Evolutionary conservation across 306 rosid species (phyloP).

Genomic region (Malus asiatica): DNA sequence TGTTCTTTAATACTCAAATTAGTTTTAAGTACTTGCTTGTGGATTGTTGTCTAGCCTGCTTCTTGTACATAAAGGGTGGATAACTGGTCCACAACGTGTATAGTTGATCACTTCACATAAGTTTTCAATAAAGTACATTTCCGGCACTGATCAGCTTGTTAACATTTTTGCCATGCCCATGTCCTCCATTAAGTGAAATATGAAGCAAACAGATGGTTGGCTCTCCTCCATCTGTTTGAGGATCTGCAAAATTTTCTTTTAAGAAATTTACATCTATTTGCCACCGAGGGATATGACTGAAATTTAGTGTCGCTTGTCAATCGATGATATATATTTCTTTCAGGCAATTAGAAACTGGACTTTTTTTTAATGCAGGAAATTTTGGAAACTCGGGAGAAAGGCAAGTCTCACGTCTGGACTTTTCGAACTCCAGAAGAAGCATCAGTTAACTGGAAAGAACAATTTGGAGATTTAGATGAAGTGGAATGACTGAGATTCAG

Average conservation of each 20-base stretch:
- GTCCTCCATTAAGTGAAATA: no score
- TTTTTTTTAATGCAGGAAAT: constrained; percentile 55
- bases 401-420: constrained; percentile 65
- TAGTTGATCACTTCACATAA: no score
- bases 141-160: no score
- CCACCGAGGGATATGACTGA: not conserved
- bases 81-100: no score
- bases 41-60: no score
- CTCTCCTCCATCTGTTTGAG: no score
- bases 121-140: no score
- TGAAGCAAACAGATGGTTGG: no score
- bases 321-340: not conserved
- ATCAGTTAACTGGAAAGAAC: constrained; percentile 44
- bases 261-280: not conserved
- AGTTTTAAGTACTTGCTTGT: no score
- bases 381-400: constrained; percentile 57
- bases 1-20: no score
- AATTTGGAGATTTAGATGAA: constrained; percentile 58
- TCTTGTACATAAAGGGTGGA: no score
- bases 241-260: not conserved
- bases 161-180: no score
- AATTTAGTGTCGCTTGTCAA: not conserved
- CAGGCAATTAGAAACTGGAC: constrained; percentile 6
- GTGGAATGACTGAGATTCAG: constrained; percentile 21
- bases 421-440: constrained; percentile 71